These are phyloP conservation scores for Trametes hirsuta DNA, from an alignment of 1,284 basidiomycete species.

Conservation along the genomic window DNA sequence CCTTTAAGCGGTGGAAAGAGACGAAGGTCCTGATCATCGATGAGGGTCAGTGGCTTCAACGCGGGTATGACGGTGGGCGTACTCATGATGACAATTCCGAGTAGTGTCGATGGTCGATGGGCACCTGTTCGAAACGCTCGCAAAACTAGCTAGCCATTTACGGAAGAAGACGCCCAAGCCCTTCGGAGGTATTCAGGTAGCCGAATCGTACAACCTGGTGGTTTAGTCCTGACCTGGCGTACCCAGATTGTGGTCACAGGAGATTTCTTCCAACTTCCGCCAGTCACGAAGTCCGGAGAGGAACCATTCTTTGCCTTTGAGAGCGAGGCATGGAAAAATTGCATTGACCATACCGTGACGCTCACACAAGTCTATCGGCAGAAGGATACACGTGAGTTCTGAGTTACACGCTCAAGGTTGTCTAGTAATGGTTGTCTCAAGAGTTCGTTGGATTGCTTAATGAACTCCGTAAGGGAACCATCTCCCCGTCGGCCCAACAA, in stretches of 20 bases:
- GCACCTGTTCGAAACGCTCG: conserved; percentile 87
- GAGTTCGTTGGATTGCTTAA: conserved; percentile 91
- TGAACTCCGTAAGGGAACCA: conserved; percentile 81
- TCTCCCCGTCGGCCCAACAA: conserved; percentile 44
- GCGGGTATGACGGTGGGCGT: background rate
- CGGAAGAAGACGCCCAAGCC: conserved; percentile 65
- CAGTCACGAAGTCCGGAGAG: conserved; percentile 66
- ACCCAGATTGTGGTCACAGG: conserved; percentile 83
- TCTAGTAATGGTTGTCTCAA: conserved; percentile 30
- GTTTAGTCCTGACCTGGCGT: background rate
- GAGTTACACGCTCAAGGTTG: background rate
- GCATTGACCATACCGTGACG: conserved; percentile 81
- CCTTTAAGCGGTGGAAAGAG: conserved; percentile 40
- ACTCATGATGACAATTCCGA: background rate
- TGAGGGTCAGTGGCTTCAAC: conserved; percentile 63
- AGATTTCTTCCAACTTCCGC: conserved; percentile 97
- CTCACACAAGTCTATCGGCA: conserved; percentile 90
- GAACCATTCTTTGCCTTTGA: conserved; percentile 83
- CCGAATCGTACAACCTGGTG: conserved; percentile 10
- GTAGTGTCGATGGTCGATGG: conserved; percentile 98
- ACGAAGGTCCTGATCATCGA: conserved; percentile 88
- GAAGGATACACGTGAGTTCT: conserved; percentile 46
- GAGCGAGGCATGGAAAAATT: conserved; percentile 80
- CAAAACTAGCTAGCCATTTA: conserved; percentile 36
- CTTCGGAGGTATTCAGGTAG: conserved; percentile 95